phyloP scores from a whole-genome alignment of 768 basidiomycete species.

The Suillus spraguei region DNA sequence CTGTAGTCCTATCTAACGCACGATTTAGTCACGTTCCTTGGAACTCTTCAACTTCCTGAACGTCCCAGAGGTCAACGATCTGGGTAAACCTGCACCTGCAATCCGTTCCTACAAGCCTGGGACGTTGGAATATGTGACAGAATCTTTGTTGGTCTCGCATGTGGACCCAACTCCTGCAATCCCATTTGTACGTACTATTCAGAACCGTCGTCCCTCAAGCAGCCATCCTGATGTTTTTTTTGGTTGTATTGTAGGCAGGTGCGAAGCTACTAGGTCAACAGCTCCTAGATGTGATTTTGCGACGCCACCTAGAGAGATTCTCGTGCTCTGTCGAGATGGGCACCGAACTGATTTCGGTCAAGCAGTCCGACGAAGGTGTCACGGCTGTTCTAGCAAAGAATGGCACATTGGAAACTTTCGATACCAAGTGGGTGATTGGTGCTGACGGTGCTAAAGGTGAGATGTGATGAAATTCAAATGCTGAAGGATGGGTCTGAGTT shows the following conservation, averaged over 20 bases:
- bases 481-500: too few relatives aligned
- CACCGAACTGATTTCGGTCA: conserved; percentile 30
- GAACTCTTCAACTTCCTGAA: conserved; percentile 43
- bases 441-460: too few relatives aligned
- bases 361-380: too few relatives aligned
- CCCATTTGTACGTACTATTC: conserved; percentile 26
- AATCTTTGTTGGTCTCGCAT: conserved; percentile 21
- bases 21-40: conserved; percentile 41
- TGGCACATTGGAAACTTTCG: too few relatives aligned
- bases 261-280: conserved; percentile 24
- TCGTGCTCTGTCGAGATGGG: conserved; percentile 37
- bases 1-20: neutral
- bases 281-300: conserved; percentile 29
- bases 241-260: conserved; percentile 18
- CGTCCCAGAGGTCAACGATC: conserved; percentile 37
- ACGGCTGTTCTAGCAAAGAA: too few relatives aligned
- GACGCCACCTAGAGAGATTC: conserved; percentile 22
- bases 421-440: too few relatives aligned
- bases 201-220: neutral
- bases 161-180: conserved; percentile 23
- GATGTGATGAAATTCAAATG: too few relatives aligned
- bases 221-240: neutral
- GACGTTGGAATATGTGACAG: neutral
- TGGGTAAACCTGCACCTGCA: conserved; percentile 28
- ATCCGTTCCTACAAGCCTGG: conserved; percentile 35